Evolutionary conservation across 345 rosid genomes (phyloP).

Genomic region (Aethionema arabicum): DNA sequence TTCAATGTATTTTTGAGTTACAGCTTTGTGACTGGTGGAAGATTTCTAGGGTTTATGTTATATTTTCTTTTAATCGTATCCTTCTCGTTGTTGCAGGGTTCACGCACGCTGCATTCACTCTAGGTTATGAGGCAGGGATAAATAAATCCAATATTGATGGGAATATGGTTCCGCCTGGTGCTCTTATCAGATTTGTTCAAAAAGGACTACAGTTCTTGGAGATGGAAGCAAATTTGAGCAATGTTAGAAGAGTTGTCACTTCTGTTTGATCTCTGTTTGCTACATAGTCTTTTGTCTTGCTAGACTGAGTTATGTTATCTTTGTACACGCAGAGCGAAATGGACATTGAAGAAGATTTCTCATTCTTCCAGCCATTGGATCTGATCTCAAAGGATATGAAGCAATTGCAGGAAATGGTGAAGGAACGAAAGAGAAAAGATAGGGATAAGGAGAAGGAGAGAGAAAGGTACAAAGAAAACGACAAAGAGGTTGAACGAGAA

Average conservation of each 20-base stretch:
- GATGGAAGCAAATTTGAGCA: slow-evolving; percentile 93
- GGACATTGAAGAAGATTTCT: slow-evolving; percentile 92
- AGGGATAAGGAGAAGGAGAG: slow-evolving; percentile 64
- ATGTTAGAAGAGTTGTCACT: slow-evolving; percentile 49
- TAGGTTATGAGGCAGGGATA: slow-evolving; percentile 94
- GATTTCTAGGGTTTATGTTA: background rate
- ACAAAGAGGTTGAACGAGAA: slow-evolving; percentile 57
- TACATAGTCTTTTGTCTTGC: slow-evolving; percentile 8
- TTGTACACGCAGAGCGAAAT: slow-evolving; percentile 57
- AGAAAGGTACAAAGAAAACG: slow-evolving; percentile 46
- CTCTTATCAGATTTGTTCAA: slow-evolving; percentile 85
- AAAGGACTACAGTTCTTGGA: slow-evolving; percentile 96
- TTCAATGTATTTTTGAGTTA: background rate
- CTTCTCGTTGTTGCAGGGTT: slow-evolving; percentile 52
- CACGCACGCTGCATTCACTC: slow-evolving; percentile 78
- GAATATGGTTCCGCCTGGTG: slow-evolving; percentile 91
- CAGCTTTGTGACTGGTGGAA: background rate
- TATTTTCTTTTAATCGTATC: background rate
- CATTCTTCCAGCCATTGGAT: slow-evolving; percentile 94
- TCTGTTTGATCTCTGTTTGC: slow-evolving; percentile 14
- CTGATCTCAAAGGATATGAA: slow-evolving; percentile 84
- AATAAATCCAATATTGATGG: slow-evolving; percentile 87
- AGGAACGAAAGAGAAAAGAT: slow-evolving; percentile 73
- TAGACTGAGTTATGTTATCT: background rate
- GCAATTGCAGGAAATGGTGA: slow-evolving; percentile 72